phyloP scores from a whole-genome alignment of 129 eudicot genomes.

The Ambrosia artemisiifolia region DNA sequence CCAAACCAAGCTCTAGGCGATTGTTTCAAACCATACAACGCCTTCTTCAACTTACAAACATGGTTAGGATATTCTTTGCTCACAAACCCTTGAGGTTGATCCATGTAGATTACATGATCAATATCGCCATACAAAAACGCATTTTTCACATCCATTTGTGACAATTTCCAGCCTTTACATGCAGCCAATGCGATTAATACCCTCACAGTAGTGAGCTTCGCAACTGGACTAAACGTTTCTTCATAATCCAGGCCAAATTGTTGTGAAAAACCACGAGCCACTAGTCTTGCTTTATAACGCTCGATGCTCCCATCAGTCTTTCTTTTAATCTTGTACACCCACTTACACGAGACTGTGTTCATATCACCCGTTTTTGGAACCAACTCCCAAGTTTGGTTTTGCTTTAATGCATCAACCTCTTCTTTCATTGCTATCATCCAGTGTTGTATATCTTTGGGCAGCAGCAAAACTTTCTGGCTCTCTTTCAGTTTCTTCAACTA shows the following conservation, averaged over 20 bases:
- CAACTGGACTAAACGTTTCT: neutral
- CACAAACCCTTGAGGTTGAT: neutral
- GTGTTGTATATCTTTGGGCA: no score
- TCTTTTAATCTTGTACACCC: neutral
- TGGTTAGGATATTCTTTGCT: neutral
- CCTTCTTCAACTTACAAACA: neutral
- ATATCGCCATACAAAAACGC: no score
- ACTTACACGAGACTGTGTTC: neutral
- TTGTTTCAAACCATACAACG: neutral
- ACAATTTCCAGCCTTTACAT: neutral
- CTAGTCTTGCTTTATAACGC: neutral
- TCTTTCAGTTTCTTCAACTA: neutral
- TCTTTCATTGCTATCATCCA: neutral
- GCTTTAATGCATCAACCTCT: neutral
- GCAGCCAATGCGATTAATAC: neutral
- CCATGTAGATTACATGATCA: no score
- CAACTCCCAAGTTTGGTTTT: neutral
- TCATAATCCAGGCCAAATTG: neutral
- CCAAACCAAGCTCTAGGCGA: neutral
- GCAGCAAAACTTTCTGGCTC: no score
- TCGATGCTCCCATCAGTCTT: neutral
- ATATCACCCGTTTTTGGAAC: neutral
- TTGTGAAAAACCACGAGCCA: neutral
- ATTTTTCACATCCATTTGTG: neutral
- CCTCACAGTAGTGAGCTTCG: neutral